A percentile compares a stretch with the other conserved stretches of the same genome.
Conservation (phyloP, 2,329 filamentous ascomycete genomes). For the Hypoxylon sp. region DNA sequence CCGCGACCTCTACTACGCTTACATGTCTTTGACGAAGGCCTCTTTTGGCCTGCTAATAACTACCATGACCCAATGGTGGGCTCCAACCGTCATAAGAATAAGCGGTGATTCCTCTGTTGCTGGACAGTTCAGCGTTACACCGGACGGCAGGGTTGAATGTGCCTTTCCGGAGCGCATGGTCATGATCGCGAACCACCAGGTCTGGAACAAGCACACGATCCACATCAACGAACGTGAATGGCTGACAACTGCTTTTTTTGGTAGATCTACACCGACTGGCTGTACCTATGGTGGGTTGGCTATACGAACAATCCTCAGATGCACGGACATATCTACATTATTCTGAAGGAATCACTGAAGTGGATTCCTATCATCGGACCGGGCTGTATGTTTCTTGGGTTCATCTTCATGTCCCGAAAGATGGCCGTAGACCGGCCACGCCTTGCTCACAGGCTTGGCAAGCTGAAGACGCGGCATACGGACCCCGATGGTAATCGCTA, state of each 20-base stretch:
- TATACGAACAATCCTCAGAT: constrained; percentile 82
- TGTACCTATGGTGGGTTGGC: constrained; percentile 95
- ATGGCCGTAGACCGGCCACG: constrained; percentile 84
- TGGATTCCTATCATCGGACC: constrained; percentile 84
- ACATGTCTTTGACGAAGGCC: constrained; percentile 89
- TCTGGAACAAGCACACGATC: constrained; percentile 51
- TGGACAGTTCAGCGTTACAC: constrained; percentile 78
- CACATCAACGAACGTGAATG: constrained; percentile 1
- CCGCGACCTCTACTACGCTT: constrained; percentile 84
- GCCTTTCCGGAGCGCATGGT: constrained; percentile 85
- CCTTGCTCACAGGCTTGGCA: constrained; percentile 80
- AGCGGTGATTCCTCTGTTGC: constrained; percentile 86
- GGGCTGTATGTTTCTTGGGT: constrained; percentile 88
- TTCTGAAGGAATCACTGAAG: constrained; percentile 88
- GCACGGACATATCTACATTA: constrained; percentile 91
- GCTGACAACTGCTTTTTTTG: constrained; percentile 52
- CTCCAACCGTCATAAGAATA: constrained; percentile 85
- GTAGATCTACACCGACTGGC: constrained; percentile 87
- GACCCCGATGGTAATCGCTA: constrained; percentile 69
- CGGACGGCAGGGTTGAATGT: constrained; percentile 82
- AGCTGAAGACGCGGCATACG: constrained; percentile 72
- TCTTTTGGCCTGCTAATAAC: constrained; percentile 84
- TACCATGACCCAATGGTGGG: constrained; percentile 88
- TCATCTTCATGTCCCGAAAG: constrained; percentile 93
- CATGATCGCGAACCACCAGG: constrained; percentile 89